phyloP scores from a whole-genome alignment of 306 rosid species.

The Cucumis melo region DNA sequence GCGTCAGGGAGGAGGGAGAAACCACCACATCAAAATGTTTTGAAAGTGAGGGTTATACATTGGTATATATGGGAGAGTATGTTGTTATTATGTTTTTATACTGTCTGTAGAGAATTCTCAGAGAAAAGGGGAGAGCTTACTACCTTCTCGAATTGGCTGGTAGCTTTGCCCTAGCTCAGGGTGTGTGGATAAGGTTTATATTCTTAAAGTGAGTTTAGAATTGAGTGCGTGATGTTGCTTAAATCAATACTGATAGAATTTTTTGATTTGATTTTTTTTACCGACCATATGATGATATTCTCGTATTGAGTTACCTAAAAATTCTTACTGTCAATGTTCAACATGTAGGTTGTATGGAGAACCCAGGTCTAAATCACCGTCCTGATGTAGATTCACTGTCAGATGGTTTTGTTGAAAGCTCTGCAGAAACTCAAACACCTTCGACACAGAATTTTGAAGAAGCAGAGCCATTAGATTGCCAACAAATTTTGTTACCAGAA shows the following conservation, averaged over 20 bases:
- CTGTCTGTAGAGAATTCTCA: too few relatives aligned
- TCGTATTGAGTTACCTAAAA: not conserved
- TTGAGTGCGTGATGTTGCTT: not conserved
- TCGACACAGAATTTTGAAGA: conserved; percentile 42
- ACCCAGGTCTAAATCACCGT: conserved; percentile 68
- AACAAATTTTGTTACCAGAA: conserved; percentile 23
- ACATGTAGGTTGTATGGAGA: conserved; percentile 52
- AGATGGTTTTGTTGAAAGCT: conserved; percentile 81
- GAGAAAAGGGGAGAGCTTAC: too few relatives aligned
- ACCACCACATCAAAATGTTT: too few relatives aligned
- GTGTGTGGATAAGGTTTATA: not conserved
- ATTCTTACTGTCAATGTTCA: not conserved
- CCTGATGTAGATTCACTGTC: conserved; percentile 87
- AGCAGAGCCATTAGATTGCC: conserved; percentile 31
- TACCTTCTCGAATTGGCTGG: too few relatives aligned
- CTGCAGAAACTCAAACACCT: conserved; percentile 52
- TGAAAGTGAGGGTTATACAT: too few relatives aligned
- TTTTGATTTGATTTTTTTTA: not conserved
- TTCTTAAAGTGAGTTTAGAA: not conserved
- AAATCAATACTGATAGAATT: not conserved
- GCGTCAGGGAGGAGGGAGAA: too few relatives aligned
- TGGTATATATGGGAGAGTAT: too few relatives aligned
- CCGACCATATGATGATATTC: not conserved
- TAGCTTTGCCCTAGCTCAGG: too few relatives aligned
- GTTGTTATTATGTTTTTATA: too few relatives aligned